Evolutionary conservation across 192 early-diverging fungal genomes (phyloP).

Genomic region (Coemansia umbellata): DNA sequence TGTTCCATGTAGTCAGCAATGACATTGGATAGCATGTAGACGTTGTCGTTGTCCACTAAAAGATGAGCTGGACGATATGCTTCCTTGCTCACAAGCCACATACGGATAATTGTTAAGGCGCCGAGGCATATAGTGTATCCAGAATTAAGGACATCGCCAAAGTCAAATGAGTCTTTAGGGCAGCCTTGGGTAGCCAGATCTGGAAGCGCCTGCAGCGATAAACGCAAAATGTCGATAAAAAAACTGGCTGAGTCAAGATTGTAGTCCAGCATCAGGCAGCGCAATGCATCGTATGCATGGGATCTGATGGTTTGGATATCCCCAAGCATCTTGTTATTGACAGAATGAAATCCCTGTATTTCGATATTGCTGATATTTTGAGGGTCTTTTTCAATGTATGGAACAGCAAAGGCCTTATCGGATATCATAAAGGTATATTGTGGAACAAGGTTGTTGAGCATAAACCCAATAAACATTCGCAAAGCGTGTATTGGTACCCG

Average conservation of each 20-base stretch:
- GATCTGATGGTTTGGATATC: not conserved
- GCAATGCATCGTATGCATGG: conserved; percentile 22
- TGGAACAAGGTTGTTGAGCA: conserved; percentile 28
- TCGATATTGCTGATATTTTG: not conserved
- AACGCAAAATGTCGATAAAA: conserved; percentile 32
- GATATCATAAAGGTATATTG: conserved; percentile 16
- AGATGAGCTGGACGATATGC: conserved; percentile 37
- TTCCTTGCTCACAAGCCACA: conserved; percentile 39
- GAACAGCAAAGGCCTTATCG: conserved; percentile 20
- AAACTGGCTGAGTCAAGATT: conserved; percentile 20
- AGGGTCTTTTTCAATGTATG: conserved; percentile 1
- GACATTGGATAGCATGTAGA: not conserved
- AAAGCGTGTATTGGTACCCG: conserved; percentile 27
- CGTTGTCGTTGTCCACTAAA: not conserved
- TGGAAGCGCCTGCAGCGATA: conserved; percentile 14
- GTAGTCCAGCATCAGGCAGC: conserved; percentile 24
- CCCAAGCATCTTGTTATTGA: not conserved
- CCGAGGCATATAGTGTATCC: conserved; percentile 29
- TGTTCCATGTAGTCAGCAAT: conserved; percentile 19
- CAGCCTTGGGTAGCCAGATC: not conserved
- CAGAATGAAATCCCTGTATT: not conserved
- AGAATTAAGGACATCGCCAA: conserved; percentile 6
- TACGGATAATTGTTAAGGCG: conserved; percentile 26
- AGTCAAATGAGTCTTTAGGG: conserved; percentile 1
- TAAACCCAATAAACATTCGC: conserved; percentile 25